Evolutionary conservation across 257 asterid species (phyloP), one percentile per base, ranked within the genome.

Genomic region (Primulina huaijiensis): DNA sequence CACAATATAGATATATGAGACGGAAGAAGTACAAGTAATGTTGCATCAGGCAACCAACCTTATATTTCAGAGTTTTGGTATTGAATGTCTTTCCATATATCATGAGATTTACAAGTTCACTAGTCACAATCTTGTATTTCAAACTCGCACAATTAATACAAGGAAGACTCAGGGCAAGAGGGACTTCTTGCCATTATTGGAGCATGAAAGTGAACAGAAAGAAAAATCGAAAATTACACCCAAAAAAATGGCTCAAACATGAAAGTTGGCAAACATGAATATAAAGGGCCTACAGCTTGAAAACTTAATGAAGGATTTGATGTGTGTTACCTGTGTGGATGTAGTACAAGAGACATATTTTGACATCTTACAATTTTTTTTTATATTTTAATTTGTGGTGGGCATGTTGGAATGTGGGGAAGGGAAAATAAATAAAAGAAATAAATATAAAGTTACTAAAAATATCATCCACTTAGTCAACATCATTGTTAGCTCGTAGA

Each of bases 201-300:
- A 72, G 71, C 31, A 81, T 75, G 56, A 79, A 66, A 73, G 53
- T 35, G 11, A 59, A 64, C 19, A 79, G 68, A 59, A 46, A 46
- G 55, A 46, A 12, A 46, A 12, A 14, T 46, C 1, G 19, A 14
- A 46, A 46, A 46, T 46, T 3, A 46, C 19, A 46, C 55, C 55
- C 3, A 55, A 33, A 30, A 77, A 74, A 34, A 23, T 55, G 60
- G 80, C 70, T 33, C 74, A 69, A 72, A 64, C 64, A 63, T 65
- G 79, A 77, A 83, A 78, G 90, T 73, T 79, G 85, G 87, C 84
- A 79, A 85, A 81, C 83, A 79, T 77, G 79, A 76, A 57, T 57
- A 52, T 9, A 23, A 66, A 68, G 85, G 82, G 53, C 89, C 90
- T 76, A 85, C 83, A 64, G 57, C 72, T 61, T 69, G 71, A 67